These are phyloP conservation scores for Acrocalymma vagum DNA, from an alignment of 2,329 filamentous ascomycete genomes.

Conservation along the genomic window DNA sequence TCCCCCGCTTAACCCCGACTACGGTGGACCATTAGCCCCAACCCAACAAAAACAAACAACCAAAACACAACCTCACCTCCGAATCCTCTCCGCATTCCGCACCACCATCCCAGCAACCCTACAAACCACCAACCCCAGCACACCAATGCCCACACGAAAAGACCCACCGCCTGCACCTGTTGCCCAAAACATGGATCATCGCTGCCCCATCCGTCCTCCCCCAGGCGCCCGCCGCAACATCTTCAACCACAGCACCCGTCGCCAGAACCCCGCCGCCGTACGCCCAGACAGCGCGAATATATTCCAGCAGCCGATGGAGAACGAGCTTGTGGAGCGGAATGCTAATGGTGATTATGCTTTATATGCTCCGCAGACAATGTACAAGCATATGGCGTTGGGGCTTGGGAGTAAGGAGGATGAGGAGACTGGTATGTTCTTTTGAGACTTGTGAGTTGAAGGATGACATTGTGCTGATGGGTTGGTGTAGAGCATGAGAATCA, in stretches of 20 bases:
- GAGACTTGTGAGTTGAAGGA: not conserved
- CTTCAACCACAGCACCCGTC: conserved; percentile 32
- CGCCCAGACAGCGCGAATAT: conserved; percentile 29
- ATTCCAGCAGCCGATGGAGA: conserved; percentile 28
- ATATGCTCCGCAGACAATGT: conserved; percentile 31
- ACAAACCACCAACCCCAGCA: conserved; percentile 5
- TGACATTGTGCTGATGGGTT: conserved; percentile 3
- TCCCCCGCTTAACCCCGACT: conserved; percentile 22
- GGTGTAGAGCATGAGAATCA: conserved; percentile 43
- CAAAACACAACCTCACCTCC: conserved; percentile 9
- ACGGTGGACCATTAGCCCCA: conserved; percentile 23
- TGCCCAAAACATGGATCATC: conserved; percentile 24
- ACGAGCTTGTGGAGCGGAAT: conserved; percentile 60
- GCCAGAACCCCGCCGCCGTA: conserved; percentile 31
- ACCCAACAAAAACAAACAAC: conserved; percentile 21
- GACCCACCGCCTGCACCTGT: conserved; percentile 10
- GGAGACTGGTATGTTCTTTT: conserved; percentile 33
- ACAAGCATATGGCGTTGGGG: conserved; percentile 31
- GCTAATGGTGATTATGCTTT: conserved; percentile 58
- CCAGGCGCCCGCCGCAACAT: conserved; percentile 38
- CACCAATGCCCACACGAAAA: not conserved
- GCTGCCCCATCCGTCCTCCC: conserved; percentile 36
- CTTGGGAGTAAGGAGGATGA: conserved; percentile 32
- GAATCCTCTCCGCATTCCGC: conserved; percentile 2
- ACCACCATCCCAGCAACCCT: conserved; percentile 8